These are phyloP conservation scores for Roridomyces roridus DNA, from an alignment of 768 basidiomycete species.

Conservation along the genomic window DNA sequence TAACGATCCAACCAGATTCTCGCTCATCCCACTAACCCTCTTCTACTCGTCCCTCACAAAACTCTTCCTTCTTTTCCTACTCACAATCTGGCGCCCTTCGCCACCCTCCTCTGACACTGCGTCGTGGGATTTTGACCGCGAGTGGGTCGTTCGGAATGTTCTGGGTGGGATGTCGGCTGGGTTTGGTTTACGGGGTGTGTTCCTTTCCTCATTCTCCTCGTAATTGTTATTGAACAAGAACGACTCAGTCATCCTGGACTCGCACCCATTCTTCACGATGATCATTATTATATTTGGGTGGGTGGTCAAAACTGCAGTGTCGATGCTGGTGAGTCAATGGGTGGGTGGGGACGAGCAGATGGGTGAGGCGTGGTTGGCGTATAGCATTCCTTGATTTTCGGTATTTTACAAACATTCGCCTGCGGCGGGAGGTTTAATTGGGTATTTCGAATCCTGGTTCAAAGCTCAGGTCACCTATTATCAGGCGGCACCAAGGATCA, in stretches of 20 bases:
- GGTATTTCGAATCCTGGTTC: too few species aligned
- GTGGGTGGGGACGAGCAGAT: conserved; percentile 62
- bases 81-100: conserved; percentile 79
- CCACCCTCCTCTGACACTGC: conserved; percentile 20
- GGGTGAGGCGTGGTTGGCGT: conserved; percentile 79
- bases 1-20: conserved; percentile 51
- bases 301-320: conserved; percentile 69
- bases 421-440: too few species aligned
- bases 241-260: conserved; percentile 73
- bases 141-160: conserved; percentile 85
- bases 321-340: conserved; percentile 69
- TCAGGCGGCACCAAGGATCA: too few species aligned
- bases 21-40: conserved; percentile 77
- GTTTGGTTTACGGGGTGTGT: conserved; percentile 79
- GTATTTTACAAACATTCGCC: too few species aligned
- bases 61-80: conserved; percentile 79
- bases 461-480: too few species aligned
- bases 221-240: neutral
- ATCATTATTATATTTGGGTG: conserved; percentile 79
- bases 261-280: conserved; percentile 75
- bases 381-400: conserved; percentile 85
- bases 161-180: conserved; percentile 88
- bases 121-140: conserved; percentile 58
- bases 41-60: conserved; percentile 88
- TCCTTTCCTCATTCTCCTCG: neutral